Percentiles rank a stretch among this genome's conserved stretches.
Conservation (phyloP, 768 basidiomycete species). For the Boletus rufocinnamomeus region DNA sequence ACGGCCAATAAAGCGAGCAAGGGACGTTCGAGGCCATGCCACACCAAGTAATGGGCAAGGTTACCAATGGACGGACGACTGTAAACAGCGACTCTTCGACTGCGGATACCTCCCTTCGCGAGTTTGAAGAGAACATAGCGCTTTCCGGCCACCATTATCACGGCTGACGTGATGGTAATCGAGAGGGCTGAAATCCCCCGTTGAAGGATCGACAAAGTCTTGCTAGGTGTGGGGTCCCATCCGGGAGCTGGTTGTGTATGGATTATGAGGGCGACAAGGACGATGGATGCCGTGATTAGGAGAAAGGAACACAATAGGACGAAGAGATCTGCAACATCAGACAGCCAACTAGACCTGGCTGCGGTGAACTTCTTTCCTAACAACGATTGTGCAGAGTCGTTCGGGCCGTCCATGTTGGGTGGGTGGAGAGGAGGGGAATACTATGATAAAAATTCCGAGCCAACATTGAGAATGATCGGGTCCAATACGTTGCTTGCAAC, state of each 20-base stretch:
- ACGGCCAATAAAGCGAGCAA: constrained; percentile 4
- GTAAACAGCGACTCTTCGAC: constrained; percentile 7
- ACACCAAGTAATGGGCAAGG: not conserved
- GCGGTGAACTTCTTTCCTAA: not conserved
- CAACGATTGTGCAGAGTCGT: not conserved
- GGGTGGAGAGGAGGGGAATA: not conserved
- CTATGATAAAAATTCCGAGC: not conserved
- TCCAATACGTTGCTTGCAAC: not conserved
- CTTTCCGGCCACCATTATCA: constrained; percentile 3
- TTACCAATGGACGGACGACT: not conserved
- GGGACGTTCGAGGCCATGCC: not conserved
- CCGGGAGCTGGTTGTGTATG: not conserved
- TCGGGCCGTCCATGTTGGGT: not conserved
- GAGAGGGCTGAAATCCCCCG: not conserved
- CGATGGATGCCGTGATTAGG: not conserved
- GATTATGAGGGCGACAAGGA: constrained; percentile 1
- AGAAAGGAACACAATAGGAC: not conserved
- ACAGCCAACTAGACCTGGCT: not conserved
- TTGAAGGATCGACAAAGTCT: not conserved
- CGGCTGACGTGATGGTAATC: not conserved
- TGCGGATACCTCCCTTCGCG: not conserved
- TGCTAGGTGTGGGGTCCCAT: not conserved
- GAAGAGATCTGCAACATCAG: constrained; percentile 1
- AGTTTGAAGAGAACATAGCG: constrained; percentile 6
- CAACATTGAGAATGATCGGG: not conserved